phyloP scores from a whole-genome alignment of 495 filamentous ascomycete genomes.

The Penicillium cosmopolitanum region DNA sequence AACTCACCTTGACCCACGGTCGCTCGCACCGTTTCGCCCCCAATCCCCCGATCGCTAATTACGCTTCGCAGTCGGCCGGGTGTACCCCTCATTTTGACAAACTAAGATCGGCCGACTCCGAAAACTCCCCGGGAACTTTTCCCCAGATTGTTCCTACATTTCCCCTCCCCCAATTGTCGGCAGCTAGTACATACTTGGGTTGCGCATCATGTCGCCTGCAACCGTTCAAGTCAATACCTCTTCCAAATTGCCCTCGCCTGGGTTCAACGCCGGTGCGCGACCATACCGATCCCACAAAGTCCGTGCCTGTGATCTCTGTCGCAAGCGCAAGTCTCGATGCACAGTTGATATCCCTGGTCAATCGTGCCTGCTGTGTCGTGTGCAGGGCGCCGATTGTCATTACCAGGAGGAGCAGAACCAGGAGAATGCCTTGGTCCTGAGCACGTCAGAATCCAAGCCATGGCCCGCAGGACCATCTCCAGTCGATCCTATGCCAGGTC shows the following conservation, averaged over 20 bases:
- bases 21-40: conserved; percentile 5
- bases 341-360: conserved; percentile 53
- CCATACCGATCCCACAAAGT: conserved; percentile 58
- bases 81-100: conserved; percentile 32
- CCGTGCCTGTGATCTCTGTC: conserved; percentile 55
- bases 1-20: conserved; percentile 12
- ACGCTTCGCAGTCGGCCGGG: conserved; percentile 28
- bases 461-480: conserved; percentile 33
- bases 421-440: conserved; percentile 29
- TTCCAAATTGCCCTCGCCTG: conserved; percentile 44
- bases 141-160: conserved; percentile 22
- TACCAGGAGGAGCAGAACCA: conserved; percentile 46
- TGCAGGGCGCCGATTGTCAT: conserved; percentile 53
- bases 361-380: conserved; percentile 53
- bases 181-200: conserved; percentile 17
- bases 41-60: conserved; percentile 12
- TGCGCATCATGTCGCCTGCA: conserved; percentile 44
- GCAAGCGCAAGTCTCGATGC: conserved; percentile 56
- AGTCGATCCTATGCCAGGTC: conserved; percentile 29
- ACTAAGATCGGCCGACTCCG: conserved; percentile 35
- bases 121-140: conserved; percentile 28
- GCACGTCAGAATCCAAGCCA: conserved; percentile 31
- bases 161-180: conserved; percentile 11
- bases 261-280: conserved; percentile 49
- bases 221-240: conserved; percentile 36